Percentiles rank a stretch among this genome's conserved stretches.
Evolutionary conservation across 2,329 filamentous ascomycete species (phyloP).

Genomic region (Chaetothyriales sp.): DNA sequence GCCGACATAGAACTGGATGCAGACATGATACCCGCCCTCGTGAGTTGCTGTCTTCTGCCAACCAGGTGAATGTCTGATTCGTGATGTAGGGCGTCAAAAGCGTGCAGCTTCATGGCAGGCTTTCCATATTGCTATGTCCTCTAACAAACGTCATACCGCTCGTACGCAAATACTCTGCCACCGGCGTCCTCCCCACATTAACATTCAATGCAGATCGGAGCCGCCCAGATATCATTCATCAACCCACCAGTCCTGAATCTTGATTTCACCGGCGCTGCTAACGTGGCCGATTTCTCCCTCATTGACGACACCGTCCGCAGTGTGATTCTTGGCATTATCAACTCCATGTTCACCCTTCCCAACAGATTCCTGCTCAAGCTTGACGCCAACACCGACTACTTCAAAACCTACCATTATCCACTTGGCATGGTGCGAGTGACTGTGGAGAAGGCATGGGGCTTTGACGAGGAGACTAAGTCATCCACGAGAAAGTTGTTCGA

Average conservation of each 20-base stretch:
- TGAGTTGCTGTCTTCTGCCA: constrained; percentile 5
- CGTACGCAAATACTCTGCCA: constrained; percentile 5
- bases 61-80: constrained; percentile 3
- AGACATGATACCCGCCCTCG: constrained; percentile 11
- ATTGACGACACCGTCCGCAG: constrained; percentile 12
- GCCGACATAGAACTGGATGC: constrained; percentile 13
- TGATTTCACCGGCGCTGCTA: constrained; percentile 13
- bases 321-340: constrained; percentile 14
- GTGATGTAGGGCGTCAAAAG: constrained; percentile 9
- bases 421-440: constrained; percentile 12
- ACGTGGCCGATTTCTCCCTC: constrained; percentile 12
- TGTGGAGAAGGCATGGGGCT: constrained; percentile 13
- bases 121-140: constrained; percentile 11
- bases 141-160: constrained; percentile 13
- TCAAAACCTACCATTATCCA: constrained; percentile 17
- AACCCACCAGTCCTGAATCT: constrained; percentile 13
- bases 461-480: constrained; percentile 9
- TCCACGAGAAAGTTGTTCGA: constrained; percentile 11
- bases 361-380: constrained; percentile 21
- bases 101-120: constrained; percentile 10
- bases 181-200: constrained; percentile 1
- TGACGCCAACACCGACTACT: constrained; percentile 24
- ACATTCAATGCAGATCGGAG: constrained; percentile 9
- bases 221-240: constrained; percentile 11
- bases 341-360: constrained; percentile 14